phyloP scores from a whole-genome alignment of 2,329 filamentous ascomycete genomes.

The Colletotrichum higginsianum region DNA sequence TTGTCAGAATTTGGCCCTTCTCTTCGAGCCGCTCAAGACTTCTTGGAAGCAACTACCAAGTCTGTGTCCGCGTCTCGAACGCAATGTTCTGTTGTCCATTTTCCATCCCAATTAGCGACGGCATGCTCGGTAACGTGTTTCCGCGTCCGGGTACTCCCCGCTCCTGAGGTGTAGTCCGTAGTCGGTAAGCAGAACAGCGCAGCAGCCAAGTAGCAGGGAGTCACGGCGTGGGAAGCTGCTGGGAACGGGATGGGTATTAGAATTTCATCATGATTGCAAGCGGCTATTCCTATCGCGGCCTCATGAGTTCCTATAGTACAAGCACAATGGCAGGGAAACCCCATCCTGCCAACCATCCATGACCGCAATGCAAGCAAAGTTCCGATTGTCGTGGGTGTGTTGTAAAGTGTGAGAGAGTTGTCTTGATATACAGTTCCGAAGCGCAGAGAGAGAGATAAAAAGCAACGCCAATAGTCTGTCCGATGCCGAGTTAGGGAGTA shows the following conservation, averaged over 20 bases:
- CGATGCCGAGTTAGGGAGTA: constrained; percentile 4
- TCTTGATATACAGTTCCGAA: constrained; percentile 40
- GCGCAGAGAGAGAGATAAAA: constrained; percentile 18
- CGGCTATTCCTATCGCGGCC: constrained; percentile 36
- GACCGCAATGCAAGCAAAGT: constrained; percentile 41
- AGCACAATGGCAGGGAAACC: constrained; percentile 41
- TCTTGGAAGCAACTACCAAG: background rate
- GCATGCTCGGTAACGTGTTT: background rate
- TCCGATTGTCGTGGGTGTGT: constrained; percentile 34
- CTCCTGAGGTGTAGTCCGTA: background rate
- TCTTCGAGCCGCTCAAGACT: background rate
- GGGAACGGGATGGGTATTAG: constrained; percentile 30
- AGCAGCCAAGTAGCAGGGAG: background rate
- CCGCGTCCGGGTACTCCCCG: background rate
- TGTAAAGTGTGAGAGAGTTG: constrained; percentile 36
- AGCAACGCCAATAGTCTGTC: constrained; percentile 20
- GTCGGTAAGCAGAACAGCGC: background rate
- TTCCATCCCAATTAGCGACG: too few species aligned
- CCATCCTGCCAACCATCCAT: constrained; percentile 40
- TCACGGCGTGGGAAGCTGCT: background rate
- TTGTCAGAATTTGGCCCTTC: too few species aligned
- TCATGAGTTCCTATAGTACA: constrained; percentile 43
- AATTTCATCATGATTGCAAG: constrained; percentile 40
- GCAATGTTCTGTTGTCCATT: background rate
- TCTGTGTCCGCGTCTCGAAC: background rate